phyloP scores from a whole-genome alignment of 208 protist genomes.

The Crithidia bombi region DNA sequence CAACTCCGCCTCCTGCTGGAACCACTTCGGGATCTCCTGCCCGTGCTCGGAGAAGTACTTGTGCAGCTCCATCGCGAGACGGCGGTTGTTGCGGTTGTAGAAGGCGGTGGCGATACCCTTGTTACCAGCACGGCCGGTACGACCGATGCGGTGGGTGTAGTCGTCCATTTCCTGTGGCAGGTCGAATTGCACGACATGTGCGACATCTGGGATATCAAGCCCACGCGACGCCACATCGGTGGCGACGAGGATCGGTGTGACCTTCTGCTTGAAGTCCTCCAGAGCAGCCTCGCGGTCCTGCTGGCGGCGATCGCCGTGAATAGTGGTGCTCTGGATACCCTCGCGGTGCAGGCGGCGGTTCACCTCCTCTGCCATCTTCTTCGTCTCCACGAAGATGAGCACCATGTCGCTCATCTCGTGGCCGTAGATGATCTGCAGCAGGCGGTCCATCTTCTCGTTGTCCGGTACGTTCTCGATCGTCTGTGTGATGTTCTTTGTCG shows the following conservation, averaged over 20 bases:
- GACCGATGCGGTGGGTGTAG: constrained; percentile 99
- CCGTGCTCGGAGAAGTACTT: constrained; percentile 88
- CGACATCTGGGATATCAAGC: constrained; percentile 97
- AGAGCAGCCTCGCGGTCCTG: constrained; percentile 88
- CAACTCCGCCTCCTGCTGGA: constrained; percentile 76
- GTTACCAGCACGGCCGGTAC: constrained; percentile 98
- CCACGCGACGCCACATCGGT: constrained; percentile 98
- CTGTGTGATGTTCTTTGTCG: constrained; percentile 97
- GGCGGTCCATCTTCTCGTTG: constrained; percentile 74
- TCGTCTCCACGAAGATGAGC: constrained; percentile 99
- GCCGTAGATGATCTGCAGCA: constrained; percentile 78
- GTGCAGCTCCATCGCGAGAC: constrained; percentile 71
- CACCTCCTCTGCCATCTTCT: constrained; percentile 94
- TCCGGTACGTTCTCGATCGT: constrained; percentile 77
- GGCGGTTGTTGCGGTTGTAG: constrained; percentile 79
- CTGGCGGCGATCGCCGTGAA: constrained; percentile 95
- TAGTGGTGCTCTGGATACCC: constrained; percentile 91
- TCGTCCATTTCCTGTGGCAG: constrained; percentile 97
- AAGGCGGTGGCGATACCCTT: constrained; percentile 95
- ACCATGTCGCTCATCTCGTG: constrained; percentile 84
- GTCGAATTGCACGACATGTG: constrained; percentile 98
- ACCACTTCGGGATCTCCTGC: constrained; percentile 85
- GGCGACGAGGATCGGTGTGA: constrained; percentile 94
- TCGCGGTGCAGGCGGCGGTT: constrained; percentile 76
- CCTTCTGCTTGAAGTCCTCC: constrained; percentile 85